Evolutionary conservation across 805 yeast genomes (phyloP).

Genomic region (Yarrowia bubula): DNA sequence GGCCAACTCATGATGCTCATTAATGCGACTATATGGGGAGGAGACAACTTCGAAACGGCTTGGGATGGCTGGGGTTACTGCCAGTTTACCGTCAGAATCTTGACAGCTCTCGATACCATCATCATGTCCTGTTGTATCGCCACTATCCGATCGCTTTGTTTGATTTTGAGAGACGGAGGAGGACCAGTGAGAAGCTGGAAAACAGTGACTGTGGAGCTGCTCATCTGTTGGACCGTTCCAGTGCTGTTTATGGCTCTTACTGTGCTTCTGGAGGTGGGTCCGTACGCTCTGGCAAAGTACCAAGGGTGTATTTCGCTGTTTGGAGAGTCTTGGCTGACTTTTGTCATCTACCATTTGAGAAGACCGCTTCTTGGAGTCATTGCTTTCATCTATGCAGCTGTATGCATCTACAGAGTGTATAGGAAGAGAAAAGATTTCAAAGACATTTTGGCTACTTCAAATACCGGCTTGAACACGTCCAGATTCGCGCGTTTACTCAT

Average conservation of each 20-base stretch:
- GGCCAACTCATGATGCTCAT: conserved; percentile 18
- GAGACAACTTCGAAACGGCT: neutral
- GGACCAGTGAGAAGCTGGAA: conserved; percentile 10
- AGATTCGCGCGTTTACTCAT: neutral
- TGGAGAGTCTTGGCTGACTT: conserved; percentile 13
- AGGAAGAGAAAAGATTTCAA: conserved; percentile 5
- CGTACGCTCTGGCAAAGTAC: neutral
- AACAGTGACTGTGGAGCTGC: neutral
- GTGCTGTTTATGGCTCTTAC: neutral
- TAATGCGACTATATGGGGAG: conserved; percentile 11
- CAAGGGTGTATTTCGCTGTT: neutral
- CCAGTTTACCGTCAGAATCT: neutral
- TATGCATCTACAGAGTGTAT: neutral
- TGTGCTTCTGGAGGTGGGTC: neutral
- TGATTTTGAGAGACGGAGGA: conserved; percentile 10
- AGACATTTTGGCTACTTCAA: conserved; percentile 12
- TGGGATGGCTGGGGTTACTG: conserved; percentile 15
- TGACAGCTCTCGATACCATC: neutral
- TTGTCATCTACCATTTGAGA: conserved; percentile 3
- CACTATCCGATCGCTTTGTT: neutral
- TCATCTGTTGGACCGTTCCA: conserved; percentile 2
- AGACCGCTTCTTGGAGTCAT: neutral
- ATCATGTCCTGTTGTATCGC: conserved; percentile 12
- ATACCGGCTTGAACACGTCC: conserved; percentile 1
- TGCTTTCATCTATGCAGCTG: neutral